Evolutionary conservation across 1,139 yeast genomes (phyloP), one percentile per base, ranked within the genome.

Genomic region (Pichia inconspicua): DNA sequence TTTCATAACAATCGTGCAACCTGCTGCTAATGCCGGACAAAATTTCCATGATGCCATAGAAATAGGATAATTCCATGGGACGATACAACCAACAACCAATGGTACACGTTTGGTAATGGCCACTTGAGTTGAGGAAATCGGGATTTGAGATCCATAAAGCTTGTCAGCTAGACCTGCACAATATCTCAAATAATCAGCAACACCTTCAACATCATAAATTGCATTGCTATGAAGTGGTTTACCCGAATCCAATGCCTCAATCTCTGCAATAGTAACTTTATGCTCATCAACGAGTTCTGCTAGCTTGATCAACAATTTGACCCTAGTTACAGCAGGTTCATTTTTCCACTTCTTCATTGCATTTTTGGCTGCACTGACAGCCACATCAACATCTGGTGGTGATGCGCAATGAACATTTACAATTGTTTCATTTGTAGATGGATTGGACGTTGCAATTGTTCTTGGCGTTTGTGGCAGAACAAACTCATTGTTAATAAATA

Each of bases 91-190:
- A 61, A 81, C 78, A 45, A 80, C 82, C 61, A 78, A 67, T 42
- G 96, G 96, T 65, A 84, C 92, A 66, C 83, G 86, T 48, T 84
- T 68, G 39, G 95, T 85, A 70, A 83, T 85, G 22, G 86, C 87
- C 58, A 85, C 73, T 66, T 82, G 82, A 51, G 74, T 74, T 35
- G 80, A 77, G 58, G 74, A 75, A 54, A 83, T 72, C 54, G 87
- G 90, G 58, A 86, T 81, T 43, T 82, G 79, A 54, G 74, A 74
- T 42, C 96, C 96, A 28, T 57, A 55, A 53, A 76, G 75, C 55
- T 82, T 73, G 70, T 88, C 88, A 43, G 95, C 90, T 80, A 86
- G 83, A 46, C 96, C 96, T 25, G 92, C 95, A 65, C 77, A 77
- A 74, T 83, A 71, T 71, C 82, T 73, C 71, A 82, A 70, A 64